A percentile compares a stretch with the other conserved stretches of the same genome.
Conservation (phyloP, 2,329 filamentous ascomycete species). For the Claviceps quebecensis region DNA sequence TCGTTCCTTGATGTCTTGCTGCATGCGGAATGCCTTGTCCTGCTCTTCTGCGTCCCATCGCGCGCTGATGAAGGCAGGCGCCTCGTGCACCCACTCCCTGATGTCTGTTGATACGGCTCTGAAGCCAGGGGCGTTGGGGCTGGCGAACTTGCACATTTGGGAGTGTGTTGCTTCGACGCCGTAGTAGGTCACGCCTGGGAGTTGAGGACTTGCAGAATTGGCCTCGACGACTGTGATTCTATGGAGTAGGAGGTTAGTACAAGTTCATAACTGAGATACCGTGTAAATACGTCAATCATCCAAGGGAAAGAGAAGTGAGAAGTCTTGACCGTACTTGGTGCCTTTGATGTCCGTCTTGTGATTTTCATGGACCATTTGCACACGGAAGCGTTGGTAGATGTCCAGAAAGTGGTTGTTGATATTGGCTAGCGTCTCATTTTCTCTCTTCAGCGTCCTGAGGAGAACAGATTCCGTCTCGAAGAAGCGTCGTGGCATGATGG, state of each 20-base stretch:
- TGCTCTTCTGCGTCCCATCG: slow-evolving; percentile 49
- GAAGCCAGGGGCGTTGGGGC: slow-evolving; percentile 51
- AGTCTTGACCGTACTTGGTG: slow-evolving; percentile 26
- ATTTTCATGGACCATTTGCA: slow-evolving; percentile 67
- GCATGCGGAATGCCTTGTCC: slow-evolving; percentile 29
- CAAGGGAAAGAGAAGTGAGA: background rate
- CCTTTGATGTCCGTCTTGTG: slow-evolving; percentile 56
- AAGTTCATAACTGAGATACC: background rate
- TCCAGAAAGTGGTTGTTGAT: slow-evolving; percentile 63
- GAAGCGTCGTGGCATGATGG: slow-evolving; percentile 49
- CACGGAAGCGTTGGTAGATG: slow-evolving; percentile 54
- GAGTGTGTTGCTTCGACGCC: slow-evolving; percentile 63
- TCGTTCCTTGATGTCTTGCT: slow-evolving; percentile 31
- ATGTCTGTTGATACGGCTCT: slow-evolving; percentile 34
- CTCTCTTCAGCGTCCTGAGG: slow-evolving; percentile 54
- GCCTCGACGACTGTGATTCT: slow-evolving; percentile 53
- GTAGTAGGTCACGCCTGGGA: slow-evolving; percentile 57
- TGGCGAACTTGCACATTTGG: slow-evolving; percentile 58
- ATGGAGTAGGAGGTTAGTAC: background rate
- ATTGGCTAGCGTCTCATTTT: slow-evolving; percentile 60
- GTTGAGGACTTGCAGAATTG: slow-evolving; percentile 51
- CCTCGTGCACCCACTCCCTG: slow-evolving; percentile 37
- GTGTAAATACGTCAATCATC: too few relatives aligned
- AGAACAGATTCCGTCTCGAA: slow-evolving; percentile 55
- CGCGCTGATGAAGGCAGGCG: slow-evolving; percentile 36